phyloP scores from a whole-genome alignment of 352 stramenopile species.

The Halophytophthora batemanensis region DNA sequence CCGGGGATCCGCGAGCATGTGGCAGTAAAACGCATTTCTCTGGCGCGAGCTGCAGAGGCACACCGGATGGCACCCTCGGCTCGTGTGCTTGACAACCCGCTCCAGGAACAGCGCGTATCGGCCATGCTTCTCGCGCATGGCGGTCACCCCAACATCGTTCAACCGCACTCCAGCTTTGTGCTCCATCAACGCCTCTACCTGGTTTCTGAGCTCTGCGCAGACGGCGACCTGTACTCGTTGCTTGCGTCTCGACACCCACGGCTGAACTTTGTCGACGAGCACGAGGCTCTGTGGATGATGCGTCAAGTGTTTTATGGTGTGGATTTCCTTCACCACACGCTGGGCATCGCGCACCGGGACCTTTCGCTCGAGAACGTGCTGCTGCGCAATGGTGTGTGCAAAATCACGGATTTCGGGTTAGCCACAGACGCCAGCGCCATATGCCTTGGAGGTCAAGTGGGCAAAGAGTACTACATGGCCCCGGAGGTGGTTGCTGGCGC shows the following conservation, averaged over 20 bases:
- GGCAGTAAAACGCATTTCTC: constrained; percentile 32
- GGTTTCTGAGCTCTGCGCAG: constrained; percentile 49
- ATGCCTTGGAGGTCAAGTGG: constrained; percentile 34
- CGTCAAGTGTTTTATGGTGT: constrained; percentile 37
- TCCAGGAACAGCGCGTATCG: constrained; percentile 22
- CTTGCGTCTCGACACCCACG: constrained; percentile 8
- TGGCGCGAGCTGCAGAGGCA: constrained; percentile 9
- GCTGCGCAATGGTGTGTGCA: constrained; percentile 27
- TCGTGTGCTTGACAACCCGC: constrained; percentile 25
- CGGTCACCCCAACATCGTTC: constrained; percentile 32
- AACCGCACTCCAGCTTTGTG: constrained; percentile 22
- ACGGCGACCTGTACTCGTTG: constrained; percentile 45
- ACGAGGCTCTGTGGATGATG: constrained; percentile 34
- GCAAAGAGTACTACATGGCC: constrained; percentile 69
- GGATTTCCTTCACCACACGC: constrained; percentile 33
- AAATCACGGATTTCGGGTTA: constrained; percentile 62
- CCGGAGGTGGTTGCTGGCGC: constrained; percentile 43
- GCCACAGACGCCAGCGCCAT: constrained; percentile 13
- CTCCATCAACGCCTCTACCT: constrained; percentile 22
- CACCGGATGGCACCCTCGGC: not conserved
- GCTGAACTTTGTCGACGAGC: constrained; percentile 12
- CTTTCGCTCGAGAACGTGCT: constrained; percentile 61
- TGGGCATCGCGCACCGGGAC: constrained; percentile 45
- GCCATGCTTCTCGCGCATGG: constrained; percentile 12
- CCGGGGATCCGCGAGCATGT: constrained; percentile 7